Evolutionary conservation across 1,284 basidiomycete genomes (phyloP).

Genomic region (Sporisorium scitamineum): DNA sequence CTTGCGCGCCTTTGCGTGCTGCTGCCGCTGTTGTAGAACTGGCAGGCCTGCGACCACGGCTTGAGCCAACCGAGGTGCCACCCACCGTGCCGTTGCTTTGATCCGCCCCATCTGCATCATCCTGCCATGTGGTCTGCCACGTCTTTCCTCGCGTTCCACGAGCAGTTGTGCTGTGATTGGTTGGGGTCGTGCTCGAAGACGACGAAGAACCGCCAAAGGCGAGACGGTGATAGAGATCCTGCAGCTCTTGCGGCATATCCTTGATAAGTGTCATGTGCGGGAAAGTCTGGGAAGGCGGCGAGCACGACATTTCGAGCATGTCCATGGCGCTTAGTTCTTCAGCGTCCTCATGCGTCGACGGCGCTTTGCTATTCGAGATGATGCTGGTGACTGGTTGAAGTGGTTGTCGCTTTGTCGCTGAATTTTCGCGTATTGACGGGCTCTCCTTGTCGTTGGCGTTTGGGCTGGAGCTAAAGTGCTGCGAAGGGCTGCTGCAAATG

Average conservation of each 20-base stretch:
- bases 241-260: conserved; percentile 40
- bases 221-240: conserved; percentile 32
- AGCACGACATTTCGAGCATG: conserved; percentile 22
- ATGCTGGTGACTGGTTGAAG: conserved; percentile 8
- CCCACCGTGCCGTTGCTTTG: not conserved
- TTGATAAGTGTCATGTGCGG: conserved; percentile 33
- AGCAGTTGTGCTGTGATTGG: conserved; percentile 12
- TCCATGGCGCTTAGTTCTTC: conserved; percentile 11
- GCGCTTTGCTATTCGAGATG: conserved; percentile 3
- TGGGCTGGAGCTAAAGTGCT: conserved; percentile 9
- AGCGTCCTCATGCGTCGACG: not conserved
- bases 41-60: conserved; percentile 12
- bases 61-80: not conserved
- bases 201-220: conserved; percentile 18
- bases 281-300: conserved; percentile 22
- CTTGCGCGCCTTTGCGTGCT: conserved; percentile 9
- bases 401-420: conserved; percentile 5
- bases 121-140: conserved; percentile 44
- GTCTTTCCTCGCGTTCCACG: conserved; percentile 38
- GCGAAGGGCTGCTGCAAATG: conserved; percentile 32
- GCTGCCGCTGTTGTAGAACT: not conserved
- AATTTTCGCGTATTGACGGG: not conserved
- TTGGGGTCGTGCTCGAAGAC: not conserved
- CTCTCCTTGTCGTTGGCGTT: not conserved
- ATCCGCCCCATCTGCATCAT: not conserved